phyloP scores from a whole-genome alignment of 164 flowering plant genomes.

The Vitis cinerea region DNA sequence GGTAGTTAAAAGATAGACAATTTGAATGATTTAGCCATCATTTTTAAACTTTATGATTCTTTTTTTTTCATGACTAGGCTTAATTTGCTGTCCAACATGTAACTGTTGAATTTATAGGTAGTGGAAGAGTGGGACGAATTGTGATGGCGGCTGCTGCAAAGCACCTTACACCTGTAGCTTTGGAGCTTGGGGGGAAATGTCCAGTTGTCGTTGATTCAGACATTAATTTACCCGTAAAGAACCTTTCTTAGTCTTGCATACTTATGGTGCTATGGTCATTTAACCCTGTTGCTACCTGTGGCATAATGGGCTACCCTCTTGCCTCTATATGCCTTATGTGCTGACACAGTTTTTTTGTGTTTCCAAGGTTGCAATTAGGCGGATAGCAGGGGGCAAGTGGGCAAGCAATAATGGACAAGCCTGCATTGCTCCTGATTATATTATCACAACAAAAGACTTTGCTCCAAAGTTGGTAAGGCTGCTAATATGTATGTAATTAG shows the following conservation, averaged over 20 bases:
- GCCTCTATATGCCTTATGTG: neutral
- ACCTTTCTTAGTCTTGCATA: neutral
- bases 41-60: neutral
- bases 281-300: no score
- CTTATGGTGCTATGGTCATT: neutral
- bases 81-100: neutral
- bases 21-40: neutral
- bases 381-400: constrained; percentile 69
- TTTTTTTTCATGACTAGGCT: neutral
- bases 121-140: constrained; percentile 74
- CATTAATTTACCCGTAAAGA: constrained; percentile 53
- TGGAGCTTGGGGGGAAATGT: constrained; percentile 98
- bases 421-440: constrained; percentile 62
- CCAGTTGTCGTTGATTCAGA: constrained; percentile 83
- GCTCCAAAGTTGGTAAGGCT: constrained; percentile 67
- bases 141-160: constrained; percentile 93
- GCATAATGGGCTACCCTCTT: no score
- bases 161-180: constrained; percentile 88
- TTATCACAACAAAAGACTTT: constrained; percentile 57
- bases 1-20: neutral
- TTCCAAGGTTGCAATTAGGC: constrained; percentile 63
- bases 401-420: constrained; percentile 73
- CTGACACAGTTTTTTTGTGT: constrained; percentile 9
- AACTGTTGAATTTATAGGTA: constrained; percentile 48
- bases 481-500: neutral